phyloP scores from a whole-genome alignment of 2,329 filamentous ascomycete species.

The Aspergillus clavatus region DNA sequence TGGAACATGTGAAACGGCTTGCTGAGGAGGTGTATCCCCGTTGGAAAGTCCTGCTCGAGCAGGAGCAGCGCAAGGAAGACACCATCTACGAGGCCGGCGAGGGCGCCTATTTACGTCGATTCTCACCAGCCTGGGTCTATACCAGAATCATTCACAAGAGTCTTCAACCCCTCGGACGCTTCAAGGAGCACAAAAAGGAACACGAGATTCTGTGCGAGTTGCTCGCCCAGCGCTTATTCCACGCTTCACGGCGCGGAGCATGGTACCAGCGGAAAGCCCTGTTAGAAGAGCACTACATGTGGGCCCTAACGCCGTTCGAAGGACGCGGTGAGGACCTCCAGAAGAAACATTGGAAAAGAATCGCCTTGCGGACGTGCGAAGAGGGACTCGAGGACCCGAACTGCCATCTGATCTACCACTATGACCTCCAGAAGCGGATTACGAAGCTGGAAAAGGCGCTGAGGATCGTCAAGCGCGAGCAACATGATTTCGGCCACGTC shows the following conservation, averaged over 20 bases:
- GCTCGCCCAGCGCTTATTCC: constrained; percentile 75
- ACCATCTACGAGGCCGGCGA: constrained; percentile 75
- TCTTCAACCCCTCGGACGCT: constrained; percentile 68
- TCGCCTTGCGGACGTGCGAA: constrained; percentile 77
- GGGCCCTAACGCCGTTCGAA: constrained; percentile 50
- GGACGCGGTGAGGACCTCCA: constrained; percentile 54
- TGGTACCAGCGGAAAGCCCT: constrained; percentile 97
- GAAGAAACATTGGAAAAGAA: constrained; percentile 76
- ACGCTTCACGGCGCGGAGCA: constrained; percentile 73
- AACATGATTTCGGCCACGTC: constrained; percentile 91
- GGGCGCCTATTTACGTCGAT: constrained; percentile 80
- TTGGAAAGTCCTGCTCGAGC: constrained; percentile 68
- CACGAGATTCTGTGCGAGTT: constrained; percentile 70
- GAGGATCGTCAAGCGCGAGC: constrained; percentile 74
- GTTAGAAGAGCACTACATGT: constrained; percentile 93
- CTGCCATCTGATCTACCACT: constrained; percentile 88
- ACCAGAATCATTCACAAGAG: constrained; percentile 90
- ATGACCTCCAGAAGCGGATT: constrained; percentile 91
- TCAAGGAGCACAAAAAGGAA: constrained; percentile 75
- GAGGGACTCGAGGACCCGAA: constrained; percentile 78
- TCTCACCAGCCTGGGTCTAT: constrained; percentile 89
- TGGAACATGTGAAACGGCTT: constrained; percentile 64
- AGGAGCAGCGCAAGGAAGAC: constrained; percentile 75
- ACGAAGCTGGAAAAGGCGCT: constrained; percentile 81
- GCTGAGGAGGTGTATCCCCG: constrained; percentile 72